Percentiles rank a stretch among this genome's conserved stretches.
Evolutionary conservation across 164 flowering plant genomes (phyloP).

Genomic region (Echeveria elegans): DNA sequence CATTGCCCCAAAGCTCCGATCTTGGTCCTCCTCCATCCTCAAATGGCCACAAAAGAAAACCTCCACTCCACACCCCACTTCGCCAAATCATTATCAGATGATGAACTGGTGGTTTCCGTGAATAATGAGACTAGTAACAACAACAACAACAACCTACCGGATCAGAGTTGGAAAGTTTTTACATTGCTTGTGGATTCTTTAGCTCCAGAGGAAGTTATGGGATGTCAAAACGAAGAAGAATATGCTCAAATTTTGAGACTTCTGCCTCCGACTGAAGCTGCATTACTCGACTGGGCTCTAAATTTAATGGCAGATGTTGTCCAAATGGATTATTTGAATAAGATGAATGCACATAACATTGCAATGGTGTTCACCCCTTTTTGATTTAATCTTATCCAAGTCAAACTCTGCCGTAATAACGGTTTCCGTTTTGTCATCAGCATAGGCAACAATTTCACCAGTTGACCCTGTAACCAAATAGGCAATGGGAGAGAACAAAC

Average conservation of each 20-base stretch:
- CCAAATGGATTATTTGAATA: conserved; percentile 55
- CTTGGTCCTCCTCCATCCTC: too few relatives aligned
- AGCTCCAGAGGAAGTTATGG: conserved; percentile 70
- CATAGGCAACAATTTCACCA: conserved; percentile 76
- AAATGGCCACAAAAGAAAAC: conserved; percentile 40
- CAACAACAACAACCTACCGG: conserved; percentile 2
- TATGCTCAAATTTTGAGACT: conserved; percentile 47
- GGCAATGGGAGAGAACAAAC: background rate
- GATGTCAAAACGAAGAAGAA: conserved; percentile 64
- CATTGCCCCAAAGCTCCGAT: background rate
- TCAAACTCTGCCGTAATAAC: conserved; percentile 74
- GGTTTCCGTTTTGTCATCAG: conserved; percentile 74
- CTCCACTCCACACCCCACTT: conserved; percentile 34
- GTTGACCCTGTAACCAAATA: conserved; percentile 54
- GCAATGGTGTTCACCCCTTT: conserved; percentile 89
- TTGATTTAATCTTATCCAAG: conserved; percentile 67
- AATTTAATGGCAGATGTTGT: conserved; percentile 84
- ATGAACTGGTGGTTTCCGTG: conserved; percentile 11
- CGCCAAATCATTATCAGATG: conserved; percentile 27
- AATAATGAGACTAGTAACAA: conserved; percentile 19
- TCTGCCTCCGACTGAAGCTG: conserved; percentile 69
- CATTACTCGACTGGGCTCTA: conserved; percentile 78
- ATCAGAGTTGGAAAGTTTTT: conserved; percentile 42
- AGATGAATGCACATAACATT: conserved; percentile 78
- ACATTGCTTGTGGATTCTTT: conserved; percentile 72